Conservation (phyloP, 768 basidiomycete genomes). For the Suillus decipiens region DNA sequence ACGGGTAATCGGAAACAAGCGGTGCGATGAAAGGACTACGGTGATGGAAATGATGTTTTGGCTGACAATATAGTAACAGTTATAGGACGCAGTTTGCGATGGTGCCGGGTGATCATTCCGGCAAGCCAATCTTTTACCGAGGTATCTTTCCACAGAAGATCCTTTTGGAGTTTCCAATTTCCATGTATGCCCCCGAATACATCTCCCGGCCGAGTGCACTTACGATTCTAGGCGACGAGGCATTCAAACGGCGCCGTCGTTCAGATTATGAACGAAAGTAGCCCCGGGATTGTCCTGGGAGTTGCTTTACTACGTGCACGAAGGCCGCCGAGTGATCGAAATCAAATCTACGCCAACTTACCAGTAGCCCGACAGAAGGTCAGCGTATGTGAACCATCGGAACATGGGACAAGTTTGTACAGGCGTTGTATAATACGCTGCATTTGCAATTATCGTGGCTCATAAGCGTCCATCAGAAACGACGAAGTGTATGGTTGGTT, state of each 20-base stretch:
- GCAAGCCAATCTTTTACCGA: neutral
- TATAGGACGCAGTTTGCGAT: neutral
- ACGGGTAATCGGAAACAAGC: neutral
- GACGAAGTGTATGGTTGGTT: neutral
- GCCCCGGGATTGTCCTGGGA: neutral
- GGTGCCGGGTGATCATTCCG: neutral
- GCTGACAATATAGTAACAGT: neutral
- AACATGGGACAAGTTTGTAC: neutral
- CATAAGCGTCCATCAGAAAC: neutral
- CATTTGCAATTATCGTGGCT: neutral
- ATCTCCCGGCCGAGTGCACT: neutral
- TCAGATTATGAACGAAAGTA: neutral
- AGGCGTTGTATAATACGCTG: neutral
- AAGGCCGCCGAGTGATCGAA: neutral
- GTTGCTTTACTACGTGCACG: neutral
- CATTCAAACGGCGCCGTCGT: neutral
- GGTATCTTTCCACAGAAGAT: neutral
- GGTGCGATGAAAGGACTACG: neutral
- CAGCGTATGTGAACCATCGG: neutral
- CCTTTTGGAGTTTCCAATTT: neutral
- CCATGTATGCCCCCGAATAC: neutral
- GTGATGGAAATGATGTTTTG: neutral
- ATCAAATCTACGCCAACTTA: neutral
- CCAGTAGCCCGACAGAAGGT: neutral
- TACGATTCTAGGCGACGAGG: neutral